Evolutionary conservation across 768 basidiomycete genomes (phyloP).

Genomic region (Lentinula sp.): DNA sequence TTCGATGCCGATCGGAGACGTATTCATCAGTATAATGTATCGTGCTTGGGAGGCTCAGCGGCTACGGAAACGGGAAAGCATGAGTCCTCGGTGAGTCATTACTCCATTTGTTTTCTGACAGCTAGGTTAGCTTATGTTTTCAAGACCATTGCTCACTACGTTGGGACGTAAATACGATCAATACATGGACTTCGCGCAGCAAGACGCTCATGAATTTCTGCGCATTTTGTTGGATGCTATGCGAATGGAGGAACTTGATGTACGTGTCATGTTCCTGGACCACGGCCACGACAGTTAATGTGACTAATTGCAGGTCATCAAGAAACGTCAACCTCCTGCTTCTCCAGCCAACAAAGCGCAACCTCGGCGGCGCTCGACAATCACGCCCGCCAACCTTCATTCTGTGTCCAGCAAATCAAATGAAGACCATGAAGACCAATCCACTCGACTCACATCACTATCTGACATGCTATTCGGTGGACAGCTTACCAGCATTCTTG

Average conservation of each 20-base stretch:
- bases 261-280: constrained; percentile 25
- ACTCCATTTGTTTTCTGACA: not conserved
- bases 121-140: not conserved
- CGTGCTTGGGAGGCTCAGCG: constrained; percentile 62
- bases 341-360: constrained; percentile 27
- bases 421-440: constrained; percentile 32
- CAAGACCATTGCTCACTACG: constrained; percentile 55
- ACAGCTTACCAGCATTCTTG: constrained; percentile 81
- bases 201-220: constrained; percentile 93
- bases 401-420: constrained; percentile 5
- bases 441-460: constrained; percentile 52
- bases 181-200: constrained; percentile 91
- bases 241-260: constrained; percentile 93
- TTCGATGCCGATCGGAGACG: constrained; percentile 66
- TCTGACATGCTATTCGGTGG: constrained; percentile 91
- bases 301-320: constrained; percentile 57
- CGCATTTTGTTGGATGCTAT: constrained; percentile 86
- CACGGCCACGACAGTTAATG: not conserved
- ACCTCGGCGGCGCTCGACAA: constrained; percentile 25
- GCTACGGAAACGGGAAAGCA: constrained; percentile 37
- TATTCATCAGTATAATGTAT: constrained; percentile 53
- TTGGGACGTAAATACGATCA: constrained; percentile 88
- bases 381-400: constrained; percentile 6
- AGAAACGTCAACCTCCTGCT: constrained; percentile 53
- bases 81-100: constrained; percentile 62